phyloP scores from a whole-genome alignment of 164 flowering plant genomes.

The Taxillus chinensis region DNA sequence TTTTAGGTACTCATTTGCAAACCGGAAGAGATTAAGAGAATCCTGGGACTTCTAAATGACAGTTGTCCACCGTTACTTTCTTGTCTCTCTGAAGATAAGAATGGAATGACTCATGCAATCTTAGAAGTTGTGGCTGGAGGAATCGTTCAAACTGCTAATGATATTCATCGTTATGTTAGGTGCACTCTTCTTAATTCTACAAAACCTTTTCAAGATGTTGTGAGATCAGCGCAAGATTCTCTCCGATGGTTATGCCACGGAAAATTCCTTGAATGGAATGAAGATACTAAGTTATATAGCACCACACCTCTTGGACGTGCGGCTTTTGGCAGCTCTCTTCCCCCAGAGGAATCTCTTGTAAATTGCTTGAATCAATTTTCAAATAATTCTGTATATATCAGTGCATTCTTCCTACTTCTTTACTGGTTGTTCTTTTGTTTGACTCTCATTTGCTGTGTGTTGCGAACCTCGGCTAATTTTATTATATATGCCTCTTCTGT shows the following conservation, averaged over 20 bases:
- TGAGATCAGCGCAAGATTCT: conserved; percentile 93
- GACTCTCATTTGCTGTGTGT: background rate
- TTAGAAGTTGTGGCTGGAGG: conserved; percentile 96
- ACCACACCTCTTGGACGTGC: conserved; percentile 96
- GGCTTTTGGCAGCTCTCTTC: conserved; percentile 89
- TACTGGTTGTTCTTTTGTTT: background rate
- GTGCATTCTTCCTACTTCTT: background rate
- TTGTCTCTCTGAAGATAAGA: conserved; percentile 89
- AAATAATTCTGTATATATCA: background rate
- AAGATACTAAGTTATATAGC: conserved; percentile 79
- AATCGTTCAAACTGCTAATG: conserved; percentile 89
- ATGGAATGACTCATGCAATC: conserved; percentile 99
- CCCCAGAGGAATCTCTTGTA: conserved; percentile 98
- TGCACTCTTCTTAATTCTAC: conserved; percentile 96
- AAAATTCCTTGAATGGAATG: conserved; percentile 94
- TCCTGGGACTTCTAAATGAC: conserved; percentile 58
- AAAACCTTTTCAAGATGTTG: conserved; percentile 93
- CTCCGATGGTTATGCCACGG: conserved; percentile 86
- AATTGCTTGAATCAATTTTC: conserved; percentile 1
- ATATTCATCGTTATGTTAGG: conserved; percentile 88
- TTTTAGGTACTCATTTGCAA: conserved; percentile 74
- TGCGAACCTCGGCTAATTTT: background rate
- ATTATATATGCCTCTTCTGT: background rate
- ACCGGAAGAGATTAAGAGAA: conserved; percentile 74
- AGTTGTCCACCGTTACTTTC: conserved; percentile 81